Conservation (phyloP, 2,329 filamentous ascomycete species). For the Diaporthe sp. region DNA sequence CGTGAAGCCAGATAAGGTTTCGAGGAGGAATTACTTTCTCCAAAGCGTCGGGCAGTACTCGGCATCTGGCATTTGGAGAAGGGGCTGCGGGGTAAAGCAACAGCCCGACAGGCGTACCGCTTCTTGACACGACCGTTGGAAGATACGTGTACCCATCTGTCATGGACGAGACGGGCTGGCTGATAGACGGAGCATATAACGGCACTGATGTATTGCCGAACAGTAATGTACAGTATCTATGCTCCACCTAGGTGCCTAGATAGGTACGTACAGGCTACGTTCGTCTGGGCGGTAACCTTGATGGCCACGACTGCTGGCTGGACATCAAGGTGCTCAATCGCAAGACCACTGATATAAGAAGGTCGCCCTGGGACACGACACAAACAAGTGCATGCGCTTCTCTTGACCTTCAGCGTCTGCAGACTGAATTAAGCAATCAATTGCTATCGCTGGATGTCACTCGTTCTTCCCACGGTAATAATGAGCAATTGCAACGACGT, state of each 20-base stretch:
- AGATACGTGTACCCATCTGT: not conserved
- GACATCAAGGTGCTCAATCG: conserved; percentile 27
- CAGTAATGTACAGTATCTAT: no score
- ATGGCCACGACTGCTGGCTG: not conserved
- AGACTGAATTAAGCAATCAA: not conserved
- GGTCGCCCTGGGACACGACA: not conserved
- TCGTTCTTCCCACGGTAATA: not conserved
- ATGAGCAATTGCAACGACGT: not conserved
- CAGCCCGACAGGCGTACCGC: not conserved
- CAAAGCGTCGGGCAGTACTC: conserved; percentile 4
- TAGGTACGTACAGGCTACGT: not conserved
- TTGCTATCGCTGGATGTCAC: not conserved
- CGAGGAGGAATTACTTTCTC: not conserved
- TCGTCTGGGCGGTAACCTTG: conserved; percentile 5
- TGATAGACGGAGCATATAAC: not conserved
- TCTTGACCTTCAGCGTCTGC: not conserved
- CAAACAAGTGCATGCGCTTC: no score
- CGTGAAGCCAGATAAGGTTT: conserved; percentile 14
- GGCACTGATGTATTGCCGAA: not conserved
- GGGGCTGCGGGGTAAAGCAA: not conserved
- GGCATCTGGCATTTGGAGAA: not conserved
- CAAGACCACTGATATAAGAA: conserved; percentile 13
- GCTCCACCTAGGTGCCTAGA: no score
- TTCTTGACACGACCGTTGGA: not conserved
- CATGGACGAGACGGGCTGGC: not conserved